Conservation (phyloP, 2,329 filamentous ascomycete species). For the Pleurostoma richardsiae region DNA sequence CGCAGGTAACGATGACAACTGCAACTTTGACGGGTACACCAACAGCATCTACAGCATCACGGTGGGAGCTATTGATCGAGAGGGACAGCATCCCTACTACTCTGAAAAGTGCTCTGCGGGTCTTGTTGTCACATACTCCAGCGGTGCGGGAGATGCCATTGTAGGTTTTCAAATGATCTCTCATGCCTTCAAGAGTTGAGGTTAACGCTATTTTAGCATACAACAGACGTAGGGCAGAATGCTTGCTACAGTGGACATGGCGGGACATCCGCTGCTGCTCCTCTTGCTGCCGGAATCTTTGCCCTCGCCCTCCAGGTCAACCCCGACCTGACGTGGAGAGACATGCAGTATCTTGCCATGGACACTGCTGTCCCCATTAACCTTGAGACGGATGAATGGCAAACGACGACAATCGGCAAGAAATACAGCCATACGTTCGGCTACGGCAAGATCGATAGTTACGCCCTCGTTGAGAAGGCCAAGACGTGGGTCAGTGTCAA, state of each 20-base stretch:
- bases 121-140: conserved; percentile 94
- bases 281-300: conserved; percentile 86
- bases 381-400: conserved; percentile 69
- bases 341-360: conserved; percentile 87
- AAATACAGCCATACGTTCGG: conserved; percentile 93
- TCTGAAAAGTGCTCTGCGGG: conserved; percentile 95
- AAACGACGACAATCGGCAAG: conserved; percentile 73
- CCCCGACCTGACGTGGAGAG: conserved; percentile 86
- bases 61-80: conserved; percentile 85
- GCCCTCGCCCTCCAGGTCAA: conserved; percentile 81
- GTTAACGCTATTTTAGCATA: conserved; percentile 53
- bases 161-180: conserved; percentile 29
- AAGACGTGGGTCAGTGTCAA: conserved; percentile 86
- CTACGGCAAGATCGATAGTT: conserved; percentile 92
- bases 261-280: conserved; percentile 92
- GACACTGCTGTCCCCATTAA: conserved; percentile 80
- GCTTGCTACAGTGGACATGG: conserved; percentile 79
- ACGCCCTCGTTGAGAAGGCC: conserved; percentile 75
- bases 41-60: conserved; percentile 99
- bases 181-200: not conserved
- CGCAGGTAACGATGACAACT: conserved; percentile 82
- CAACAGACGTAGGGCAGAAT: conserved; percentile 85
- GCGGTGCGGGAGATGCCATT: conserved; percentile 81
- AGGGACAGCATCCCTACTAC: conserved; percentile 88
- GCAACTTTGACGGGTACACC: conserved; percentile 98